Conservation (phyloP, 106 monocot species). For the Dendrobium chrysotoxum region DNA sequence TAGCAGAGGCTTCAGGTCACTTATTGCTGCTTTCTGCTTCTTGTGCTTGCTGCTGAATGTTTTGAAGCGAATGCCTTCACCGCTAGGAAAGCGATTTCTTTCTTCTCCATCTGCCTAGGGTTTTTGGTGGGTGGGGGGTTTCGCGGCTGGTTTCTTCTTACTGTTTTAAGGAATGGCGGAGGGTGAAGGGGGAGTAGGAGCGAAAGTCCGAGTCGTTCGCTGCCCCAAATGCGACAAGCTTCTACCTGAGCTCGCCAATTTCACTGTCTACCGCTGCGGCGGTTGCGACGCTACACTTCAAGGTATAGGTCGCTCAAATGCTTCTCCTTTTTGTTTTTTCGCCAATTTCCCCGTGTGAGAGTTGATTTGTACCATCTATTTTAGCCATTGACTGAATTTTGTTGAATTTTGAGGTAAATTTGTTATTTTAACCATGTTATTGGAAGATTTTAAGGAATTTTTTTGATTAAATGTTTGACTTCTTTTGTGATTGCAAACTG, state of each 20-base stretch:
- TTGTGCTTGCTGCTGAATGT: background rate
- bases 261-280: conserved; percentile 79
- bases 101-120: background rate
- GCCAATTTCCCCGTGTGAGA: background rate
- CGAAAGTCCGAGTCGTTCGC: conserved; percentile 70
- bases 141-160: background rate
- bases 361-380: background rate
- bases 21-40: background rate
- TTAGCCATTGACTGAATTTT: background rate
- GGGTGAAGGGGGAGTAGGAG: conserved; percentile 28
- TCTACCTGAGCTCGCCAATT: conserved; percentile 71
- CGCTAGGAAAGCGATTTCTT: background rate
- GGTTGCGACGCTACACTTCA: conserved; percentile 86
- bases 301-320: conserved; percentile 27
- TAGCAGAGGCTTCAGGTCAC: background rate
- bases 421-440: background rate
- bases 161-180: conserved; percentile 3
- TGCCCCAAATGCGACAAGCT: conserved; percentile 94
- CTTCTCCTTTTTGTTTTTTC: background rate
- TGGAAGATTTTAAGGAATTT: background rate
- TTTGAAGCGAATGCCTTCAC: background rate
- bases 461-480: background rate
- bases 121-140: background rate
- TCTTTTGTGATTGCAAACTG: background rate
- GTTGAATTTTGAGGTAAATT: background rate